phyloP scores from a whole-genome alignment of 2,329 filamentous ascomycete species.

The Nemania sp. region DNA sequence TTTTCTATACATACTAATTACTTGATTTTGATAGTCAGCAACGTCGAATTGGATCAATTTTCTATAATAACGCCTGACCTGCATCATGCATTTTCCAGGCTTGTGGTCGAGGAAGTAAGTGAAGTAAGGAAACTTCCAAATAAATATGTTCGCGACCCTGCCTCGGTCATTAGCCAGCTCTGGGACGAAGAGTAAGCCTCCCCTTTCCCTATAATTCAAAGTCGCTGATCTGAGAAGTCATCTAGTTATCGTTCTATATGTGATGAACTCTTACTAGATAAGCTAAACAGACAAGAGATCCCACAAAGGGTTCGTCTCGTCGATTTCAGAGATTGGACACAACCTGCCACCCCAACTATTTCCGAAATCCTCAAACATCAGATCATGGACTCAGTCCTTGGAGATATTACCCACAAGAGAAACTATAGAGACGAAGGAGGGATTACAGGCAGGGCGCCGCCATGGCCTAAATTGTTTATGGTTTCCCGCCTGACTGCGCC shows the following conservation, averaged over 20 bases:
- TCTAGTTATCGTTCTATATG: not conserved
- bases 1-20: not conserved
- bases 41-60: not conserved
- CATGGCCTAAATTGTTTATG: not conserved
- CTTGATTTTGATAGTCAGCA: not conserved
- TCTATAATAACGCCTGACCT: not conserved
- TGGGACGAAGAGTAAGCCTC: not conserved
- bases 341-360: not conserved
- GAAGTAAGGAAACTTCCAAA: not conserved
- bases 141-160: slow-evolving; percentile 5
- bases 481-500: not conserved
- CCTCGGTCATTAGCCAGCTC: not conserved
- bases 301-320: not conserved
- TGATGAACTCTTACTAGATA: not conserved
- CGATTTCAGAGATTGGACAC: not conserved
- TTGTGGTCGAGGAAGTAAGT: not conserved
- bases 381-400: not conserved
- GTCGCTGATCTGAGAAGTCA: not conserved
- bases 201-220: not conserved
- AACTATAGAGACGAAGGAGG: not conserved
- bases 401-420: not conserved
- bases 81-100: not conserved
- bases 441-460: not conserved
- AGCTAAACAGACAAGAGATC: not conserved
- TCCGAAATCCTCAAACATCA: not conserved